phyloP scores from a whole-genome alignment of 2,329 filamentous ascomycete genomes.

The Monosporascus sp. region DNA sequence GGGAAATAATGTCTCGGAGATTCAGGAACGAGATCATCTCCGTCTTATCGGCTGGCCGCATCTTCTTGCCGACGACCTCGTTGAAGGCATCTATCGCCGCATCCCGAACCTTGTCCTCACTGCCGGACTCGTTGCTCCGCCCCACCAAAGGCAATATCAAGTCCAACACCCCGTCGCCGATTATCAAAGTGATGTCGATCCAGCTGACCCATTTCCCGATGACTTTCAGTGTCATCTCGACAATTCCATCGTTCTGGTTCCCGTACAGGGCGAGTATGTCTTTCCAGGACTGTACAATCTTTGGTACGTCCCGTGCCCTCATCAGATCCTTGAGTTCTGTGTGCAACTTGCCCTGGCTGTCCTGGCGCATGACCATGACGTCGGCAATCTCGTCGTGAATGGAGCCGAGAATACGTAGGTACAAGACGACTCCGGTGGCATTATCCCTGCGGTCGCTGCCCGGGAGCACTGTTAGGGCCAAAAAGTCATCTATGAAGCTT shows the following conservation, averaged over 20 bases:
- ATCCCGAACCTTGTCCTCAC: constrained; percentile 77
- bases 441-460: constrained; percentile 63
- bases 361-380: constrained; percentile 73
- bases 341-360: constrained; percentile 76
- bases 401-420: constrained; percentile 80
- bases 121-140: constrained; percentile 56
- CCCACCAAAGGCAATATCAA: constrained; percentile 82
- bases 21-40: constrained; percentile 90
- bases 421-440: constrained; percentile 71
- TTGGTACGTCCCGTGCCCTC: constrained; percentile 78
- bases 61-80: constrained; percentile 96
- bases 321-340: constrained; percentile 88
- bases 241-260: constrained; percentile 62
- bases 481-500: constrained; percentile 84
- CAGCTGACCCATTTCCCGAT: constrained; percentile 97
- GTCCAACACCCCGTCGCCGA: constrained; percentile 82
- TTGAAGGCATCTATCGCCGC: constrained; percentile 92
- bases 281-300: constrained; percentile 86
- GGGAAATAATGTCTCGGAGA: constrained; percentile 75
- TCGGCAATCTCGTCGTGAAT: constrained; percentile 98
- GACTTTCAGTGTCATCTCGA: constrained; percentile 86
- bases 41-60: constrained; percentile 89
- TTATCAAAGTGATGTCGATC: constrained; percentile 92
- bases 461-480: constrained; percentile 63
- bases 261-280: constrained; percentile 78